A percentile compares a stretch with the other conserved stretches of the same genome.
These are phyloP conservation scores for Ceriops zippeliana DNA, from an alignment of 345 rosid genomes.

Conservation along the genomic window DNA sequence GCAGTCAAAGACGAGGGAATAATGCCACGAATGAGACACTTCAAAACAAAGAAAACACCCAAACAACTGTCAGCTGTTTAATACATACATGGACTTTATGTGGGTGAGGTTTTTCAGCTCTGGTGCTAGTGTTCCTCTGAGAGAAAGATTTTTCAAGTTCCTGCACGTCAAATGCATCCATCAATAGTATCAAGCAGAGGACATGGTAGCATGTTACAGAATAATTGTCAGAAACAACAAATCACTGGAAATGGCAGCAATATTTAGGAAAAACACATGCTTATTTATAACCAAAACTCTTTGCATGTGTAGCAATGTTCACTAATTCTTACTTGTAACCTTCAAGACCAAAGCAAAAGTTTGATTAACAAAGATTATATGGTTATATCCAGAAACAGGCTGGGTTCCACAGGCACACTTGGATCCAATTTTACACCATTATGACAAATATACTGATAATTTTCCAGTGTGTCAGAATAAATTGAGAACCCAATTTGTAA, in stretches of 20 bases:
- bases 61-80: neutral
- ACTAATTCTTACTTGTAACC: neutral
- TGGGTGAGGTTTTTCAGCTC: slow-evolving; percentile 8
- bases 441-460: neutral
- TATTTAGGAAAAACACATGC: neutral
- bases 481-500: neutral
- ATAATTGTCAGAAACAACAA: neutral
- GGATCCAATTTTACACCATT: neutral
- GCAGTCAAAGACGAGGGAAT: neutral
- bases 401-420: neutral
- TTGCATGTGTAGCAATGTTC: neutral
- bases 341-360: neutral
- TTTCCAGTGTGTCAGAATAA: neutral
- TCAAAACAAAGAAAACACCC: neutral
- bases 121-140: slow-evolving; percentile 13
- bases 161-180: slow-evolving; percentile 4
- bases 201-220: neutral
- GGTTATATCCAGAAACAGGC: neutral
- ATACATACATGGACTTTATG: slow-evolving; percentile 10
- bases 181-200: neutral
- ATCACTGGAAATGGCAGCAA: neutral
- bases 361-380: neutral
- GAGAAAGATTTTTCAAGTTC: slow-evolving; percentile 13
- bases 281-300: no score
- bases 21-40: neutral